Base-by-base conservation (phyloP, 1,139 yeast species). In the Blastobotrys malaysiensis region DNA sequence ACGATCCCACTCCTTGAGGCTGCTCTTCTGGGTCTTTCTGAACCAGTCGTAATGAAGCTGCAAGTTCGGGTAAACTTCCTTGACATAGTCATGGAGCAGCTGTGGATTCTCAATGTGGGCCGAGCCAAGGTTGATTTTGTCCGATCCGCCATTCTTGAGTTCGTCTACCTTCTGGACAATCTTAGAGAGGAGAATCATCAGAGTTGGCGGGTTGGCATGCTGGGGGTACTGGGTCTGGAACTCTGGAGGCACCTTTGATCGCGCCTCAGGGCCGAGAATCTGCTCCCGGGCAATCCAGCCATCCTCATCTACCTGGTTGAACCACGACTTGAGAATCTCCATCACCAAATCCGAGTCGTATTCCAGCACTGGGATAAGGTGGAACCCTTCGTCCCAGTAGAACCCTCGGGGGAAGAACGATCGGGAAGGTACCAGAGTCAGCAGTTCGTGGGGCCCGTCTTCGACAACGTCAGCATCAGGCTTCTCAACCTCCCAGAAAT, bases 371-470 rank as follows among this genome's bases (percentile, higher is more conserved):
- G 96, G 96, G 45, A 91, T 75, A 59, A 93, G 75, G 68, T 93
- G 97, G 71, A 93, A 93, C 0, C 99, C 99, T 72, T 95, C 99
- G 70, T 95, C 99, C 99, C 99, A 93, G 66, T 88, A 88, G 66
- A 93, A 93, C 0, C 99, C 99, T 59, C 99, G 78, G 7, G 99
- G 98, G 71, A 93, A 93, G 65, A 88, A 88, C 0, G 97, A 90
- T 55, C 99, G 78, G 49, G 97, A 88, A 1, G 99, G 99, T 27
- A 90, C 95, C 46, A 89, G 76, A 0, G 95, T 81, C 63, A 90
- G 88, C 43, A 95, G 71, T 60, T 85, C 88, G 60, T 74, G 13
- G 61, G 73, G 67, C 1, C 69, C 66, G 52, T 69, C 69, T 52
- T 65, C 67, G 9, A 64, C 64, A n/a, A 56, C 60, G 48, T 57